Conservation (phyloP, 2,329 filamentous ascomycete genomes). For the Diaporthe sp. region DNA sequence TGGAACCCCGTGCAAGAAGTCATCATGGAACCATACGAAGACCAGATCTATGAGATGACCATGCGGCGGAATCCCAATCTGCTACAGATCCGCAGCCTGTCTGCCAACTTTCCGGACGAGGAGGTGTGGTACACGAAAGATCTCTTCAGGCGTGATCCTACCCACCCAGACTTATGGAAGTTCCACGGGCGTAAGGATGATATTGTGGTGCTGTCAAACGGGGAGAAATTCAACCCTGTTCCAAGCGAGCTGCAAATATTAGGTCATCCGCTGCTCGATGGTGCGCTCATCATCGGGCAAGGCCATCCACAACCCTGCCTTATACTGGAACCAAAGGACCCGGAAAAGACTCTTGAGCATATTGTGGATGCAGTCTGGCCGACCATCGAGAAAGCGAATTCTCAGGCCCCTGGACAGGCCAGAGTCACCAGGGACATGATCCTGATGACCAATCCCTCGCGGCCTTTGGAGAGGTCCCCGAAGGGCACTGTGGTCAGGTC, state of each 20-base stretch:
- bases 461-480: slow-evolving; percentile 15
- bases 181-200: slow-evolving; percentile 35
- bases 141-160: slow-evolving; percentile 60
- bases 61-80: slow-evolving; percentile 38
- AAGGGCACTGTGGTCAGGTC: slow-evolving; percentile 35
- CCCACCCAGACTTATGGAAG: slow-evolving; percentile 23
- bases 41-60: slow-evolving; percentile 41
- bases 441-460: background rate
- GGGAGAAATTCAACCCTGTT: slow-evolving; percentile 41
- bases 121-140: slow-evolving; percentile 42
- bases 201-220: slow-evolving; percentile 28
- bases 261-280: slow-evolving; percentile 19
- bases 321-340: slow-evolving; percentile 28
- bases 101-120: slow-evolving; percentile 40
- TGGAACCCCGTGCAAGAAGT: slow-evolving; percentile 42
- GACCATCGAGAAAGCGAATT: slow-evolving; percentile 32
- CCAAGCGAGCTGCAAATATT: slow-evolving; percentile 26
- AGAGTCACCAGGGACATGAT: slow-evolving; percentile 31
- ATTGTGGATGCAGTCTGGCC: slow-evolving; percentile 32
- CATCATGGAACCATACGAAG: slow-evolving; percentile 40
- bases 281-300: slow-evolving; percentile 32
- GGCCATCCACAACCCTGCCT: slow-evolving; percentile 15
- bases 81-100: slow-evolving; percentile 37
- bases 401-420: slow-evolving; percentile 28
- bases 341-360: slow-evolving; percentile 3